Evolutionary conservation across 1,284 basidiomycete genomes (phyloP).

Genomic region (Chalciporus sp.): DNA sequence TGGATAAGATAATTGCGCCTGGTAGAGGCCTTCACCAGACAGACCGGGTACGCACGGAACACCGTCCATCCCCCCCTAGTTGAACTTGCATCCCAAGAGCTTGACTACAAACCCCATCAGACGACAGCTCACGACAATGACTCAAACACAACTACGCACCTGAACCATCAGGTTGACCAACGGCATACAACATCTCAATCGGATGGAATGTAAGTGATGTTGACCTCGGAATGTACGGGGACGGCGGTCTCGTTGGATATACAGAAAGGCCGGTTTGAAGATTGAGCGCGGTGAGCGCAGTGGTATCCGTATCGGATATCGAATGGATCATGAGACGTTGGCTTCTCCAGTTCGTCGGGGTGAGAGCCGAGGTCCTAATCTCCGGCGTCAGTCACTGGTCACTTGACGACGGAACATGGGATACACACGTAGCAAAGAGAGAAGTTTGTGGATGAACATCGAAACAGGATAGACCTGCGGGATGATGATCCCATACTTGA

Average conservation of each 20-base stretch:
- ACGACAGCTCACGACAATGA: background rate
- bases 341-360: slow-evolving; percentile 57
- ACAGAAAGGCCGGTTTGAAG: slow-evolving; percentile 55
- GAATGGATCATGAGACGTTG: slow-evolving; percentile 66
- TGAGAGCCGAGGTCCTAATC: slow-evolving; percentile 63
- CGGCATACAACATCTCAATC: slow-evolving; percentile 76
- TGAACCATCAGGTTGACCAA: slow-evolving; percentile 73
- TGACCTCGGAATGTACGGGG: slow-evolving; percentile 60
- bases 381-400: background rate
- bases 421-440: slow-evolving; percentile 84
- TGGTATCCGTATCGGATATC: slow-evolving; percentile 38
- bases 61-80: slow-evolving; percentile 2
- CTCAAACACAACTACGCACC: slow-evolving; percentile 45
- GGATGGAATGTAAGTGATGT: slow-evolving; percentile 78
- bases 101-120: slow-evolving; percentile 39
- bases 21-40: background rate
- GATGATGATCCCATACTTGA: slow-evolving; percentile 69
- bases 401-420: background rate
- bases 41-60: background rate
- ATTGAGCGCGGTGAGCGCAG: slow-evolving; percentile 50
- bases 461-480: slow-evolving; percentile 79
- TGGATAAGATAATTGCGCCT: slow-evolving; percentile 9
- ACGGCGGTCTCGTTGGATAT: slow-evolving; percentile 56
- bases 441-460: slow-evolving; percentile 87
- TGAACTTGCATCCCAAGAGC: slow-evolving; percentile 48